Evolutionary conservation across 2,329 filamentous ascomycete genomes (phyloP).

Genomic region (Pseudogymnoascus sp.): DNA sequence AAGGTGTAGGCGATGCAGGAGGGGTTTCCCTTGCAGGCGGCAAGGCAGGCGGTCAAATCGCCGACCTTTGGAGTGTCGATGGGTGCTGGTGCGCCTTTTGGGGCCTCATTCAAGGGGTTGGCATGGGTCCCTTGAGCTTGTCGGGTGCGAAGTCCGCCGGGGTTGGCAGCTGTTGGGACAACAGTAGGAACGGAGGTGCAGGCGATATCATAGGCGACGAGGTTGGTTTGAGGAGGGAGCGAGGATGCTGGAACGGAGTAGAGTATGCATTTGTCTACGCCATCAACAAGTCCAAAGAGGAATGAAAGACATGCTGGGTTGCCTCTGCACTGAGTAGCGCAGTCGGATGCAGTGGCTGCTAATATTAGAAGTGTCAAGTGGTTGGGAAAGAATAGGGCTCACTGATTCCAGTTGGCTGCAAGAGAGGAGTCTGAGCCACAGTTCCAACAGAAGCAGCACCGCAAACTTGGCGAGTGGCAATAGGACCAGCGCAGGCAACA

Average conservation of each 20-base stretch:
- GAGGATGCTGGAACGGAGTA: slow-evolving; percentile 18
- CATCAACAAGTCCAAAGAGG: slow-evolving; percentile 17
- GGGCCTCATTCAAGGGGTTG: slow-evolving; percentile 8
- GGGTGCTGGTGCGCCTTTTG: slow-evolving; percentile 5
- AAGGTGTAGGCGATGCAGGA: slow-evolving; percentile 12
- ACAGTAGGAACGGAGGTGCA: slow-evolving; percentile 15
- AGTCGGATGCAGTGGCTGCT: slow-evolving; percentile 5
- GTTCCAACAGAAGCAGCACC: slow-evolving; percentile 3
- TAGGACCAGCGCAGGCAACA: background rate
- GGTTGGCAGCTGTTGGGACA: slow-evolving; percentile 16
- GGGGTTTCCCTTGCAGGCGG: slow-evolving; percentile 12
- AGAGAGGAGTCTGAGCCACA: background rate
- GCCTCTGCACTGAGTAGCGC: slow-evolving; percentile 15
- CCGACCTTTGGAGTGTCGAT: slow-evolving; percentile 1
- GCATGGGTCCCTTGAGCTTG: slow-evolving; percentile 7
- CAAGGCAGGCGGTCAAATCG: slow-evolving; percentile 12
- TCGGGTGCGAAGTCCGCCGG: slow-evolving; percentile 7
- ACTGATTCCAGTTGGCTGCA: slow-evolving; percentile 8
- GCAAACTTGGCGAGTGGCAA: background rate
- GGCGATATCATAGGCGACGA: slow-evolving; percentile 16
- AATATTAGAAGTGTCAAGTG: background rate
- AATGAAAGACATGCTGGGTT: slow-evolving; percentile 15
- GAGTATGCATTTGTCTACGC: slow-evolving; percentile 16
- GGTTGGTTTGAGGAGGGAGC: slow-evolving; percentile 16
- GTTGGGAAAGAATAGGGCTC: background rate